Percentiles rank a stretch among this genome's conserved stretches.
Conservation (phyloP, 257 asterid genomes). For the Lantana camara region DNA sequence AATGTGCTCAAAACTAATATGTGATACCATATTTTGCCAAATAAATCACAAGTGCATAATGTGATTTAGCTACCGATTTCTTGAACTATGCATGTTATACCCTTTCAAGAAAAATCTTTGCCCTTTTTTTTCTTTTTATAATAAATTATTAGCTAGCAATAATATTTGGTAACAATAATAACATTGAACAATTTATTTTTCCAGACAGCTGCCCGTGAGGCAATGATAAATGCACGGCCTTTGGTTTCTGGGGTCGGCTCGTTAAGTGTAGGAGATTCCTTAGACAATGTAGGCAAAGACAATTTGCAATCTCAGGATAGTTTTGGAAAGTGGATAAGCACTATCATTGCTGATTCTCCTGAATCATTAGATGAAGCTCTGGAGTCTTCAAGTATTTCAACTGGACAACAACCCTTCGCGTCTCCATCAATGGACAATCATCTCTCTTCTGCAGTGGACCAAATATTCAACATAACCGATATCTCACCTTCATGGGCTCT, state of each 20-base stretch:
- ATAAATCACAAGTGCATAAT: background rate
- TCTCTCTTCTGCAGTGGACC: conserved; percentile 32
- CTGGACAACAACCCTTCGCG: conserved; percentile 34
- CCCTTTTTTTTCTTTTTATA: conserved; percentile 14
- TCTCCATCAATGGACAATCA: conserved; percentile 30
- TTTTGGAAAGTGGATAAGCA: conserved; percentile 64
- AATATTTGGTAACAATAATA: too few species aligned
- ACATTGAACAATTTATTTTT: conserved; percentile 29
- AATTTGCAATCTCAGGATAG: conserved; percentile 55
- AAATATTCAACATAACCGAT: conserved; percentile 53
- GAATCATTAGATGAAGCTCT: conserved; percentile 39
- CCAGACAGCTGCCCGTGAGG: conserved; percentile 30
- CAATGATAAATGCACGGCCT: conserved; percentile 31
- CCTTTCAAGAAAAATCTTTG: background rate
- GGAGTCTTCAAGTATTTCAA: conserved; percentile 42
- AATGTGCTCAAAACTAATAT: too few species aligned
- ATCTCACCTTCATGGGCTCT: conserved; percentile 65
- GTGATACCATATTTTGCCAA: background rate
- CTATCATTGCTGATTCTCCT: conserved; percentile 48
- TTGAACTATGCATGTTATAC: background rate
- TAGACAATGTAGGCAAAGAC: conserved; percentile 38
- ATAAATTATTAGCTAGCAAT: background rate
- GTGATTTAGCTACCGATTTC: background rate
- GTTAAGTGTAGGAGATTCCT: conserved; percentile 26
- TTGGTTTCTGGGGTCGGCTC: conserved; percentile 32